phyloP scores from a whole-genome alignment of 352 stramenopile genomes.

The Globisporangium heterothallicum region DNA sequence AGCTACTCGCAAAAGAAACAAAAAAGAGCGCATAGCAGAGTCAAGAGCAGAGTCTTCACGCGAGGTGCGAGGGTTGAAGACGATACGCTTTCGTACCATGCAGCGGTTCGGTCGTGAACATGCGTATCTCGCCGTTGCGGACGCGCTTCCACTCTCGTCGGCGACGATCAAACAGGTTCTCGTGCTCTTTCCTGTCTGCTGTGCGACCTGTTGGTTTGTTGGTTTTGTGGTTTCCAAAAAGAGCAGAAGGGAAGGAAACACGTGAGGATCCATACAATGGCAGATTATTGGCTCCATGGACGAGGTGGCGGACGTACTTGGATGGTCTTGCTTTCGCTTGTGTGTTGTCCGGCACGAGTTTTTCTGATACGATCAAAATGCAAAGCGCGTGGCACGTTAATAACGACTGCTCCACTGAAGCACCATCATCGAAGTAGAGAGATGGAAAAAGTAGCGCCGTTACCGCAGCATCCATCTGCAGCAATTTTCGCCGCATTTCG shows the following conservation, averaged over 20 bases:
- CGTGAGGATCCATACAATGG: constrained; percentile 8
- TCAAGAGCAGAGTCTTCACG: too few relatives aligned
- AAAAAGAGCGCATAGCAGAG: constrained; percentile 9
- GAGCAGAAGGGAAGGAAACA: constrained; percentile 1
- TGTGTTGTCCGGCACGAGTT: constrained; percentile 46
- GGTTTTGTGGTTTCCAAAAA: too few relatives aligned
- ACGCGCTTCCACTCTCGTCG: constrained; percentile 74
- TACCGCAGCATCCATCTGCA: constrained; percentile 38
- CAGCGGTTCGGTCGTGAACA: constrained; percentile 69
- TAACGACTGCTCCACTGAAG: neutral
- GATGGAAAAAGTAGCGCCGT: neutral
- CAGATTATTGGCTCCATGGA: neutral
- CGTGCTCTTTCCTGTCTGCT: constrained; percentile 69
- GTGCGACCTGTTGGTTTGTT: constrained; percentile 53
- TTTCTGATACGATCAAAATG: constrained; percentile 13
- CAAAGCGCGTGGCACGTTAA: neutral
- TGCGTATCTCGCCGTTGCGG: constrained; percentile 55
- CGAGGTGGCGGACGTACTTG: constrained; percentile 26
- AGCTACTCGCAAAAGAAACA: constrained; percentile 23
- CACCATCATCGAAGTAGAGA: neutral
- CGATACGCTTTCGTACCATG: constrained; percentile 28
- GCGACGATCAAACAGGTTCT: constrained; percentile 67
- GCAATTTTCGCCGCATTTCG: constrained; percentile 41
- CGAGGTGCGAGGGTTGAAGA: too few relatives aligned
- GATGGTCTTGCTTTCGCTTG: constrained; percentile 70